Evolutionary conservation across 2,329 filamentous ascomycete genomes (phyloP), one percentile per base, ranked within the genome.

Genomic region (Elsinoe necatrix): DNA sequence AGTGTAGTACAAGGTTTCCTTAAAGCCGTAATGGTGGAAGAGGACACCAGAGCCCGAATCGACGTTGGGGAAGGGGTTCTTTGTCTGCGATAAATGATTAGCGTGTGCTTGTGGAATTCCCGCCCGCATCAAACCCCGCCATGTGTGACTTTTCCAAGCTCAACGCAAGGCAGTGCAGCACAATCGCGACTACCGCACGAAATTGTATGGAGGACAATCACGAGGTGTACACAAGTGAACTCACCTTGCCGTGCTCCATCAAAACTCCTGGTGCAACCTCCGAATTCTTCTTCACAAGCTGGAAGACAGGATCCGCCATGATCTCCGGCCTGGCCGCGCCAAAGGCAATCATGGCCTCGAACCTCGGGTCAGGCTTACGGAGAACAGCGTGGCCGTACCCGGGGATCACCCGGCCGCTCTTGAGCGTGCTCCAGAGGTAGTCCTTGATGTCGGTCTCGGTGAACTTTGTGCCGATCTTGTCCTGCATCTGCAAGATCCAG

Each of bases 11-110:
- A 97, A 80, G 0, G 92, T 95, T 77, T 97, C 89, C 71, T 88
- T 86, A 83, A 98, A 95, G 58, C 92, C 93, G 71, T 95, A 98
- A 77, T 97, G 90, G 74, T 97, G 86, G 83, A 98, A 97, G 50
- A 98, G 80, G 4, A 97, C 91, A 62, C 93, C 93, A 0, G 90
- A 95, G 61, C 83, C 86, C 48, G 87, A 90, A 73, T 98, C 93
- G 60, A 98, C 93, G 71, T 98, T 98, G 62, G 93, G 93, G 75
- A 92, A 95, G 1, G 93, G 69, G 63, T 71, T 71, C 67, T 71
- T 71, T 54, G 69, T 71, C 68, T 62, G 43, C 5, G n/a, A 52
- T 21, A 23, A 4, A 16, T 18, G 16, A 50, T 59, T 48, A 59
- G 58, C 45, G 12, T 8, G 45, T 34, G 23, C 8, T 21, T 16